These are phyloP conservation scores for Leccinum rimulosum DNA, from an alignment of 768 basidiomycete genomes.

Conservation along the genomic window DNA sequence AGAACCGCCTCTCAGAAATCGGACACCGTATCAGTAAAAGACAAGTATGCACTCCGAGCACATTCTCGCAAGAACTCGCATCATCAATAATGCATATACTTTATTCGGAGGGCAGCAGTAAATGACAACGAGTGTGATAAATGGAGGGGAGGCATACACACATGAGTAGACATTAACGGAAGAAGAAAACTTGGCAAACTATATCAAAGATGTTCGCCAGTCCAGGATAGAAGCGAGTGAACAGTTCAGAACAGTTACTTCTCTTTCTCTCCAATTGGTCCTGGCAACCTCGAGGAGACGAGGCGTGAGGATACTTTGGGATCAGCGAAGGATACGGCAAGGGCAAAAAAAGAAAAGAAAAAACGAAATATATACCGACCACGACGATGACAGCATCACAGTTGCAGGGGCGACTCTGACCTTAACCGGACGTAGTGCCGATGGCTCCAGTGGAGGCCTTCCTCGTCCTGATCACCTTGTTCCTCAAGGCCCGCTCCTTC, in stretches of 20 bases:
- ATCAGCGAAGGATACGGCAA: conserved; percentile 22
- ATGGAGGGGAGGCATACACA: conserved; percentile 3
- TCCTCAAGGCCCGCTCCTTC: conserved; percentile 77
- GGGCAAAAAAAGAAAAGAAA: conserved; percentile 18
- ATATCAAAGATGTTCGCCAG: conserved; percentile 21
- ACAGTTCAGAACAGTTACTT: conserved; percentile 17
- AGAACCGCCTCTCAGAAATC: not conserved
- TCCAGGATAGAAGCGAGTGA: not conserved
- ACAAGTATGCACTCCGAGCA: not conserved
- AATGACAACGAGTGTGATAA: conserved; percentile 18
- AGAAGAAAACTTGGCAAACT: conserved; percentile 6
- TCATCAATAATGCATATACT: conserved; percentile 7
- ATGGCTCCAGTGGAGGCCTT: conserved; percentile 41
- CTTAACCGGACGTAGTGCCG: conserved; percentile 20
- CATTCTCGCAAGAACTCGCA: not conserved
- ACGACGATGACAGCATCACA: not conserved
- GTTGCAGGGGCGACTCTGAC: not conserved
- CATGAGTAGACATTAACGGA: conserved; percentile 19
- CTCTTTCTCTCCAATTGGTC: conserved; percentile 18
- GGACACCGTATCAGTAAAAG: not conserved
- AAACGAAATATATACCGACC: conserved; percentile 10
- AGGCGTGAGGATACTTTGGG: conserved; percentile 12
- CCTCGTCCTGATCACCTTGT: conserved; percentile 75
- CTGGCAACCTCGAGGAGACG: conserved; percentile 21
- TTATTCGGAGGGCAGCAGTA: conserved; percentile 19